Evolutionary conservation across 116 monocot genomes (phyloP).

Genomic region (Trichopus zeylanicus): DNA sequence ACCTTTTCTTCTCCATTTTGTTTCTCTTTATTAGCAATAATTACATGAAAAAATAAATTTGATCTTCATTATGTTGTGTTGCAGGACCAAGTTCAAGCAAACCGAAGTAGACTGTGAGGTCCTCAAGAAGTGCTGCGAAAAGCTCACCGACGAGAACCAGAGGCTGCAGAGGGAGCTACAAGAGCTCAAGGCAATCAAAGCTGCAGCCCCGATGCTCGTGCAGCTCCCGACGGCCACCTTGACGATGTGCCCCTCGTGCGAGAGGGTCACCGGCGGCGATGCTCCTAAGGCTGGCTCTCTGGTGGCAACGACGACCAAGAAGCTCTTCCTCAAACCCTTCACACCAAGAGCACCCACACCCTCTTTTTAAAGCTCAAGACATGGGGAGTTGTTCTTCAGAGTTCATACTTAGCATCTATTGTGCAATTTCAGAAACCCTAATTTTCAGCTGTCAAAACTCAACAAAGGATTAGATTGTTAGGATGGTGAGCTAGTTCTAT

Average conservation of each 20-base stretch:
- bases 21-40: background rate
- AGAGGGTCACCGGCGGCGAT: slow-evolving; percentile 29
- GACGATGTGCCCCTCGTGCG: slow-evolving; percentile 72
- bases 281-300: background rate
- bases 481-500: too few species aligned
- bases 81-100: slow-evolving; percentile 80
- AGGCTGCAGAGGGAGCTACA: slow-evolving; percentile 69
- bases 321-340: slow-evolving; percentile 42
- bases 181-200: slow-evolving; percentile 52
- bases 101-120: slow-evolving; percentile 81
- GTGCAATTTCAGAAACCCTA: too few species aligned
- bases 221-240: slow-evolving; percentile 52
- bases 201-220: slow-evolving; percentile 31
- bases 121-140: slow-evolving; percentile 72
- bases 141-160: slow-evolving; percentile 72
- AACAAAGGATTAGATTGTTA: too few species aligned
- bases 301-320: slow-evolving; percentile 9
- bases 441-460: too few species aligned
- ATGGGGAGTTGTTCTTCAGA: too few species aligned
- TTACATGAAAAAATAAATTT: background rate
- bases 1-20: background rate
- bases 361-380: too few species aligned
- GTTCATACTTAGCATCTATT: too few species aligned
- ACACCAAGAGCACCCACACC: too few species aligned
- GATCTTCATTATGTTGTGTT: background rate